These are phyloP conservation scores for Talaromyces sp. DNA, from an alignment of 2,329 filamentous ascomycete species.

Conservation along the genomic window DNA sequence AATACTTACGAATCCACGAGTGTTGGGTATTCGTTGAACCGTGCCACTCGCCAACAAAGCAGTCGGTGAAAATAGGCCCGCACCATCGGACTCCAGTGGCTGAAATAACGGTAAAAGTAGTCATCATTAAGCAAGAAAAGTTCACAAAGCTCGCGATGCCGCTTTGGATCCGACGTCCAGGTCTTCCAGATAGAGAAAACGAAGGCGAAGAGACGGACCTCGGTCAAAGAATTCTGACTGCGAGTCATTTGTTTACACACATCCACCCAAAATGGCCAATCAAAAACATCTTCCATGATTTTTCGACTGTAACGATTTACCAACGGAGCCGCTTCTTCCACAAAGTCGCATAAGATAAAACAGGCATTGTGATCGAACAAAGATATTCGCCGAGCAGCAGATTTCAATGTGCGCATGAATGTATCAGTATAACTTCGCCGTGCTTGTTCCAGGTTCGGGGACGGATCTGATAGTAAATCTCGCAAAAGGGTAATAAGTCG, in stretches of 20 bases:
- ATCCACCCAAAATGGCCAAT: constrained; percentile 78
- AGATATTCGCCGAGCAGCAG: constrained; percentile 69
- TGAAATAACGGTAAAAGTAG: constrained; percentile 77
- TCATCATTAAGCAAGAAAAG: constrained; percentile 71
- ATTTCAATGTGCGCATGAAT: constrained; percentile 69
- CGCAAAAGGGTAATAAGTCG: constrained; percentile 75
- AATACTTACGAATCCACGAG: constrained; percentile 63
- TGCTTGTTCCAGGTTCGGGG: constrained; percentile 49
- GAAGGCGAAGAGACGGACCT: constrained; percentile 78
- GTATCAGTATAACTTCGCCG: constrained; percentile 71
- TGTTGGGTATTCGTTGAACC: constrained; percentile 64
- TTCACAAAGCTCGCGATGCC: constrained; percentile 67
- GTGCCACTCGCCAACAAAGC: constrained; percentile 81
- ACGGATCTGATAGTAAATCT: constrained; percentile 67
- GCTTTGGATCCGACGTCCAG: constrained; percentile 59
- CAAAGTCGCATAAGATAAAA: constrained; percentile 84
- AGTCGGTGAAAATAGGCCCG: constrained; percentile 88
- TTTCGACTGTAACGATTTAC: constrained; percentile 57
- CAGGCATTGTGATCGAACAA: constrained; percentile 78
- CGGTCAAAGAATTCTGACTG: constrained; percentile 84
- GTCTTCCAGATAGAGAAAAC: constrained; percentile 76
- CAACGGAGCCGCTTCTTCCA: constrained; percentile 74
- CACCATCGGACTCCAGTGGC: constrained; percentile 95
- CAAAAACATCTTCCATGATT: constrained; percentile 36
- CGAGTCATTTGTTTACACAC: constrained; percentile 74